Conservation (phyloP, 257 asterid species). For the Forsythia suspensa region DNA sequence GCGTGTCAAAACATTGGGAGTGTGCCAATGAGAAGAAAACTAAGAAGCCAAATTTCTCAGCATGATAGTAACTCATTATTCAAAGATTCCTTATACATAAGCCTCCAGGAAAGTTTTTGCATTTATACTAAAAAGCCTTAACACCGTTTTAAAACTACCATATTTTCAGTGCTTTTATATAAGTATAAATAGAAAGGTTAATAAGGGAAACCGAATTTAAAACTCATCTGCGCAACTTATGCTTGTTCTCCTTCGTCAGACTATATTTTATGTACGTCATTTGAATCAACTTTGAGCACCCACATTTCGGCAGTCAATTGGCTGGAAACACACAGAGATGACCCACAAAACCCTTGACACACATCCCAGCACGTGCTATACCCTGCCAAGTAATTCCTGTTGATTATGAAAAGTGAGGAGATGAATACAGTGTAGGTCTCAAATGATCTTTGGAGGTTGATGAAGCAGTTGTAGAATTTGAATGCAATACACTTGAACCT, state of each 20-base stretch:
- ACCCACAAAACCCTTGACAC: background rate
- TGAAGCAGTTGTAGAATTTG: slow-evolving; percentile 23
- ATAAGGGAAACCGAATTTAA: slow-evolving; percentile 13
- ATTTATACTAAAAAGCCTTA: slow-evolving; percentile 16
- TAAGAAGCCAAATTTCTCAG: background rate
- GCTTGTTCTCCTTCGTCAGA: slow-evolving; percentile 24
- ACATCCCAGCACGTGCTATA: background rate
- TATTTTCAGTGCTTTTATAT: slow-evolving; percentile 21
- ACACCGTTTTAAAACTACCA: slow-evolving; percentile 25
- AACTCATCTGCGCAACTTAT: slow-evolving; percentile 31
- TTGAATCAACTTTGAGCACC: slow-evolving; percentile 2
- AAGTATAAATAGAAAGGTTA: slow-evolving; percentile 22
- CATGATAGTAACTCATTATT: slow-evolving; percentile 30
- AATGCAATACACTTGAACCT: slow-evolving; percentile 20
- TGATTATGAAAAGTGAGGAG: slow-evolving; percentile 38
- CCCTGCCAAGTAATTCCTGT: slow-evolving; percentile 15
- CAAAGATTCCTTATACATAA: slow-evolving; percentile 26
- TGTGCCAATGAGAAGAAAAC: background rate
- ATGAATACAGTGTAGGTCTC: slow-evolving; percentile 30
- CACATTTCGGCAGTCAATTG: slow-evolving; percentile 5
- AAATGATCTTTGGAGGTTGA: slow-evolving; percentile 27
- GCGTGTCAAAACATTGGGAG: too few species aligned
- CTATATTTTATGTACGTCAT: slow-evolving; percentile 21
- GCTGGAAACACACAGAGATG: background rate
- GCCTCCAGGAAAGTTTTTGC: slow-evolving; percentile 19